These are phyloP conservation scores for Parafenestella ontariensis DNA, from an alignment of 2,329 filamentous ascomycete species.

Conservation along the genomic window DNA sequence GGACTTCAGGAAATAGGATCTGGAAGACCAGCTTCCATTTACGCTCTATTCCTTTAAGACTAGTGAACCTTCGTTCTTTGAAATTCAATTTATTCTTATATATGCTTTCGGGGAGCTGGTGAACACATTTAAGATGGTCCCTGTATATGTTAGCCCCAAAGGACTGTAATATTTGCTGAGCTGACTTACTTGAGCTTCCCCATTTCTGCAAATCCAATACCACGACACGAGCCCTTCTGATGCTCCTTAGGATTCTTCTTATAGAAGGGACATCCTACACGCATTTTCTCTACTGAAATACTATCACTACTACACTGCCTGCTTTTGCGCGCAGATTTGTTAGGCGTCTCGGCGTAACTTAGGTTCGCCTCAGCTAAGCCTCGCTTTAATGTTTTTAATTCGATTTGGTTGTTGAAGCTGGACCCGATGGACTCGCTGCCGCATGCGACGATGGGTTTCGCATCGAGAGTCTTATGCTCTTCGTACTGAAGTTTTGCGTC, in stretches of 20 bases:
- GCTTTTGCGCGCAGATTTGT: no score
- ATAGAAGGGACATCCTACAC: no score
- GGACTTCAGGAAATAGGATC: background rate
- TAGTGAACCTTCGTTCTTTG: background rate
- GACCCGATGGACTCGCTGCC: background rate
- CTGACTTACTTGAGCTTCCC: constrained; percentile 9
- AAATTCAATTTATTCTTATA: background rate
- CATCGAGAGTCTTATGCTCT: no score
- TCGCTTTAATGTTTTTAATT: background rate
- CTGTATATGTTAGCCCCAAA: background rate
- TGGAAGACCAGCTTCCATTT: constrained; percentile 7
- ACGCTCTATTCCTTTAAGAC: background rate
- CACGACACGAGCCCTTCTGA: background rate
- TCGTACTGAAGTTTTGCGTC: no score
- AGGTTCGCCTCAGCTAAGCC: background rate
- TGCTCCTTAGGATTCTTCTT: no score
- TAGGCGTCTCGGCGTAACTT: no score
- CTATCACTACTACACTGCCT: no score
- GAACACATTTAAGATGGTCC: constrained; percentile 7
- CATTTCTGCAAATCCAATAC: constrained; percentile 7
- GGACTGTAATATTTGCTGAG: background rate
- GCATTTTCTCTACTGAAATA: no score
- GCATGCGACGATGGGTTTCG: no score
- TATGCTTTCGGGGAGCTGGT: background rate
- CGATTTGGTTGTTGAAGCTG: background rate